These are phyloP conservation scores for Calonectria ilicicola DNA, from an alignment of 2,329 filamentous ascomycete species.

Conservation along the genomic window DNA sequence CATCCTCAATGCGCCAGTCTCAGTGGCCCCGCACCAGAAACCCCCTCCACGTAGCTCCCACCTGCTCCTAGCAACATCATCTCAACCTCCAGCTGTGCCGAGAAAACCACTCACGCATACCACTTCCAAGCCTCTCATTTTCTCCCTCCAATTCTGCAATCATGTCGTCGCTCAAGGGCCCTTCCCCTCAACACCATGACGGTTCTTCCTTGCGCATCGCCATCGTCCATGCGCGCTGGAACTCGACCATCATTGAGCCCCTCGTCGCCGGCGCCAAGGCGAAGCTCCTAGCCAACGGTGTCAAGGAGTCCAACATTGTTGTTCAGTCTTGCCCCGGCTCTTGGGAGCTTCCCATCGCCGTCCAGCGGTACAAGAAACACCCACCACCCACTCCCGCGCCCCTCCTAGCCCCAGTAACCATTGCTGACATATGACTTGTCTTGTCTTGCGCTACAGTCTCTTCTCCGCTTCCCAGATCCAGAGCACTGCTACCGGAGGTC, in stretches of 20 bases:
- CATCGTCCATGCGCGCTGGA: constrained; percentile 98
- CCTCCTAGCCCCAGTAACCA: not conserved
- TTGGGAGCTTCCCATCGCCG: constrained; percentile 93
- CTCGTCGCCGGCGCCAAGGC: constrained; percentile 85
- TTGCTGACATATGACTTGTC: constrained; percentile 27
- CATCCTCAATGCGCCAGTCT: constrained; percentile 10
- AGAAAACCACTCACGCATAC: not conserved
- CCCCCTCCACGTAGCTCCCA: constrained; percentile 9
- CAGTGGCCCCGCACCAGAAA: constrained; percentile 37
- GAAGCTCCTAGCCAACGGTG: constrained; percentile 81
- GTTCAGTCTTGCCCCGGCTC: constrained; percentile 91
- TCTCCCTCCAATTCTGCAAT: not conserved
- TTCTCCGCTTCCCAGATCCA: constrained; percentile 90
- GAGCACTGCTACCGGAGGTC: constrained; percentile 71
- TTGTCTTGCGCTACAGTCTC: constrained; percentile 63
- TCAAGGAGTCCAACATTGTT: constrained; percentile 89
- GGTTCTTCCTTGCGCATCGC: constrained; percentile 86
- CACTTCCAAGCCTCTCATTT: not conserved
- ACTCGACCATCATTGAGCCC: constrained; percentile 86
- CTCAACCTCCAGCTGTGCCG: constrained; percentile 38
- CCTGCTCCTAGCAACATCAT: constrained; percentile 22
- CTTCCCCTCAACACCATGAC: constrained; percentile 69
- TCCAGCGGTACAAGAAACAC: constrained; percentile 74
- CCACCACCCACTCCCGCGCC: constrained; percentile 35
- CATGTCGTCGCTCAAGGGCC: constrained; percentile 65